Evolutionary conservation across 208 protist genomes (phyloP).

Genomic region (Acanthamoeba triangularis): DNA sequence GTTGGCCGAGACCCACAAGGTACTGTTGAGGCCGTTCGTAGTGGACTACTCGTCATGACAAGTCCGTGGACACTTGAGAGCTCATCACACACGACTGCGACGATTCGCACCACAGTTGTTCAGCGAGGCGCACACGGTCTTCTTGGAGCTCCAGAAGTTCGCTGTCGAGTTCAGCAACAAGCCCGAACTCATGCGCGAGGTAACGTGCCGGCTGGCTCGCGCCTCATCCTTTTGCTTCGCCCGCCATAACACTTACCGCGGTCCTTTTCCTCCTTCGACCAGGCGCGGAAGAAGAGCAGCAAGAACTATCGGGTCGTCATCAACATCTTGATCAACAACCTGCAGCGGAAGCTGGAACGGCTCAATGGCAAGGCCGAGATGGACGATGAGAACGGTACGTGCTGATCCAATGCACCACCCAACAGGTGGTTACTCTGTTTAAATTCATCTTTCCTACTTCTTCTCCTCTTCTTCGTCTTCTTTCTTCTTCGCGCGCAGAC

Average conservation of each 20-base stretch:
- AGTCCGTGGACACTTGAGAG: too few species aligned
- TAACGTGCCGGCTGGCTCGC: background rate
- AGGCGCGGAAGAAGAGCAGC: slow-evolving; percentile 63
- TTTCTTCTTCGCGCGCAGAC: background rate
- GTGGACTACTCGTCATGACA: background rate
- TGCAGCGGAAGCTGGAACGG: slow-evolving; percentile 21
- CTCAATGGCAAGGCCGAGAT: background rate
- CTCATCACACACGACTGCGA: background rate
- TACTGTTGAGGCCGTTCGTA: background rate
- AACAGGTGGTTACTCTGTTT: background rate
- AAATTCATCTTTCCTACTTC: background rate
- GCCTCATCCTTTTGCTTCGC: background rate
- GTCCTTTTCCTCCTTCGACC: background rate
- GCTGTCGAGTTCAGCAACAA: slow-evolving; percentile 12
- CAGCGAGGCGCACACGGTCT: slow-evolving; percentile 59
- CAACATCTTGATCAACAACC: slow-evolving; percentile 53
- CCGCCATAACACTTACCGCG: background rate
- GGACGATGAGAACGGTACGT: background rate
- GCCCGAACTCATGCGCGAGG: slow-evolving; percentile 41
- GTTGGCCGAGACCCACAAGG: slow-evolving; percentile 2
- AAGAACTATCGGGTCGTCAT: slow-evolving; percentile 54
- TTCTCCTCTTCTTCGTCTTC: background rate
- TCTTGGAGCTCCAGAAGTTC: slow-evolving; percentile 50
- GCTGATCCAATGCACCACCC: too few species aligned
- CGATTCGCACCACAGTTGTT: background rate